A percentile compares a stretch with the other conserved stretches of the same genome.
These are phyloP conservation scores for Mucor sp. DNA, from an alignment of 371 early-diverging fungal species.

Conservation along the genomic window DNA sequence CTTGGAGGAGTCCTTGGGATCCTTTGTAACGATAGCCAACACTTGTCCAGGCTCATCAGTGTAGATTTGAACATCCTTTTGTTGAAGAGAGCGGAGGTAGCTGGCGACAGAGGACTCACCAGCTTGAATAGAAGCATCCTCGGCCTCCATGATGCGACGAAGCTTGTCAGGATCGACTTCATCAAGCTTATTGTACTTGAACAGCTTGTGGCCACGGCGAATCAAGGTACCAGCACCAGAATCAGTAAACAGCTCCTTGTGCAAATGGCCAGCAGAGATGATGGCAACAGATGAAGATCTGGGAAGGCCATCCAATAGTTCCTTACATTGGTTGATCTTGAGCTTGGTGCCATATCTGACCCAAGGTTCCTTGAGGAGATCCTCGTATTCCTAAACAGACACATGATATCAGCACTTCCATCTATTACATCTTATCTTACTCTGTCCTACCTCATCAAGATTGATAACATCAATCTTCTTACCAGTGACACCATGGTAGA, in stretches of 20 bases:
- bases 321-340: conserved; percentile 95
- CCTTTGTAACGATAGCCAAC: conserved; percentile 75
- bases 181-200: conserved; percentile 64
- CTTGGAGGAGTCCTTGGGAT: conserved; percentile 46
- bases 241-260: conserved; percentile 97
- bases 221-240: conserved; percentile 95
- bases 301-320: conserved; percentile 91
- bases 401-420: background rate
- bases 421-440: background rate
- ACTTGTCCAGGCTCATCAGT: conserved; percentile 89
- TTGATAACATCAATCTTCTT: conserved; percentile 94
- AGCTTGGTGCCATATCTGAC: conserved; percentile 95
- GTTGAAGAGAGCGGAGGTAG: conserved; percentile 67
- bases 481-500: conserved; percentile 90
- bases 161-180: conserved; percentile 83
- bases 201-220: conserved; percentile 90
- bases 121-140: conserved; percentile 69
- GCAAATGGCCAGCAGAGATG: conserved; percentile 93
- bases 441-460: conserved; percentile 82
- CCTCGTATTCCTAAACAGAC: conserved; percentile 64
- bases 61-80: conserved; percentile 67
- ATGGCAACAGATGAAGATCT: conserved; percentile 95
- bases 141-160: conserved; percentile 76
- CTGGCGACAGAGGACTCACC: conserved; percentile 75
- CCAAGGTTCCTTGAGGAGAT: conserved; percentile 90